Evolutionary conservation across 192 early-diverging fungal species (phyloP).

Genomic region (Backusella westeae): DNA sequence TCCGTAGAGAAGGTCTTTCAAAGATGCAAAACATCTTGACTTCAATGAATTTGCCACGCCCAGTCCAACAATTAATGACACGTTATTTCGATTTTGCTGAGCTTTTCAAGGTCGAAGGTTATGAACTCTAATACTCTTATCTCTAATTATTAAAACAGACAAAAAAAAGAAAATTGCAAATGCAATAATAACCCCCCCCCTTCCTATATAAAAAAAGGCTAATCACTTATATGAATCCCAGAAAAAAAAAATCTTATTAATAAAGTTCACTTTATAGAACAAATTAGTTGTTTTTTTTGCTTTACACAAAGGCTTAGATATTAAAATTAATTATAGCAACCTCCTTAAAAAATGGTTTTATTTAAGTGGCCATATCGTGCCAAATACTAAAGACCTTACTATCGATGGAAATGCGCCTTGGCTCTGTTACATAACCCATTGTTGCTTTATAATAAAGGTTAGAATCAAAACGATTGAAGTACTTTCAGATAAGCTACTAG

Average conservation of each 20-base stretch:
- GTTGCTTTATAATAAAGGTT: no score
- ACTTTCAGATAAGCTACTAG: no score
- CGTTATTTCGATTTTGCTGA: conserved; percentile 68
- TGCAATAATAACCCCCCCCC: background rate
- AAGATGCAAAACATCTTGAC: conserved; percentile 92
- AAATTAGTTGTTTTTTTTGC: background rate
- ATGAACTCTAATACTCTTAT: conserved; percentile 47
- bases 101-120: conserved; percentile 70
- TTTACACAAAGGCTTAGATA: no score
- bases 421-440: no score
- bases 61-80: conserved; percentile 76
- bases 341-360: no score
- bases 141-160: background rate
- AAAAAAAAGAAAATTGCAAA: background rate
- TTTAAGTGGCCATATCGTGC: no score
- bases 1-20: conserved; percentile 82
- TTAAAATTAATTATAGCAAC: no score
- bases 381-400: no score
- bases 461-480: no score
- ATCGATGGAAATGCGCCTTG: no score
- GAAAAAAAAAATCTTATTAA: background rate
- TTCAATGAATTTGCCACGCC: conserved; percentile 80
- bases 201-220: background rate
- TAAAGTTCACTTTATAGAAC: background rate
- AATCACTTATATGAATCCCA: background rate